These are phyloP conservation scores for Mycothermus thermophilus DNA, from an alignment of 495 filamentous ascomycete genomes.

Conservation along the genomic window DNA sequence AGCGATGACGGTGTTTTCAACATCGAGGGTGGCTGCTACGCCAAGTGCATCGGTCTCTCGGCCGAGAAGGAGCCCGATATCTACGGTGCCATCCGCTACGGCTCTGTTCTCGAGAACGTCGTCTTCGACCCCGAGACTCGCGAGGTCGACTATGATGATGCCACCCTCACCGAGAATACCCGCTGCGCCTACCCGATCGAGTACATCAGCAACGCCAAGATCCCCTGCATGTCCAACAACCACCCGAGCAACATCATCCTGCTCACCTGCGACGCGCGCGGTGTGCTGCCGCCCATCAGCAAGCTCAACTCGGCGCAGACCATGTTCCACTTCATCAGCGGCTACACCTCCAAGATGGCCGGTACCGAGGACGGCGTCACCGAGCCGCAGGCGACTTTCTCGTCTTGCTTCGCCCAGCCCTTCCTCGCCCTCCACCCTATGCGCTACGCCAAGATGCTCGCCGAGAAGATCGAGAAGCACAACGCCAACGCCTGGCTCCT, in stretches of 20 bases:
- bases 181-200: constrained; percentile 98
- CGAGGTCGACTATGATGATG: constrained; percentile 87
- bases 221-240: constrained; percentile 73
- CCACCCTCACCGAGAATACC: constrained; percentile 94
- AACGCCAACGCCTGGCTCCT: constrained; percentile 95
- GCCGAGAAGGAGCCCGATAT: constrained; percentile 99
- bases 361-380: constrained; percentile 94
- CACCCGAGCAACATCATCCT: constrained; percentile 97
- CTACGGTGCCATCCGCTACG: constrained; percentile 89
- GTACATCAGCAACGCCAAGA: constrained; percentile 97
- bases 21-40: constrained; percentile 99
- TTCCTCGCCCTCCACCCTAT: constrained; percentile 98
- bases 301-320: constrained; percentile 92
- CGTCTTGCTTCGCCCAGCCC: constrained; percentile 97
- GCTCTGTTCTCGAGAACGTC: constrained; percentile 94
- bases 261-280: constrained; percentile 92
- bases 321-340: constrained; percentile 99
- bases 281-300: constrained; percentile 93
- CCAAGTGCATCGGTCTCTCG: constrained; percentile 95
- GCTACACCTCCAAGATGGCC: constrained; percentile 99
- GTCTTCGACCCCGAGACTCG: constrained; percentile 88
- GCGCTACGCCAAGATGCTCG: constrained; percentile 96
- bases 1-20: constrained; percentile 95
- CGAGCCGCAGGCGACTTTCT: constrained; percentile 97
- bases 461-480: constrained; percentile 92